Evolutionary conservation across 768 basidiomycete species (phyloP), one percentile per base, ranked within the genome.

Genomic region (Suillus spraguei): DNA sequence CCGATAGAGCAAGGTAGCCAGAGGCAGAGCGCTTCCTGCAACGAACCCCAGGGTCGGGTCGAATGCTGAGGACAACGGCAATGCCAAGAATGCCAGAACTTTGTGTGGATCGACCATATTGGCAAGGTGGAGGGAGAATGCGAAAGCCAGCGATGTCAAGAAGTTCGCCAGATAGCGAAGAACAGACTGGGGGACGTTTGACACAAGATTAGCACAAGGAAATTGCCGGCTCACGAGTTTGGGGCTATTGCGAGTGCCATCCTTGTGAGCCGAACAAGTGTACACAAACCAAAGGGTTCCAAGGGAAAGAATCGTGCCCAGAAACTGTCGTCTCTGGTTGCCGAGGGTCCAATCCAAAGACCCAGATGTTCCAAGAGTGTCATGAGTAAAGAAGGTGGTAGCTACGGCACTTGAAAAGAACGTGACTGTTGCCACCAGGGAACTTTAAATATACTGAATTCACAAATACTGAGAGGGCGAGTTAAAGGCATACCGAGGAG

Each of bases 11-110:
- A 77, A 9, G n/a, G 79, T 72, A 8, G 79, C 73, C 6, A 82
- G 68, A 3, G 85, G 82, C n/a, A 87, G 66, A 1, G 83, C 85
- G 39, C 85, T 83, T 4, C 76, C 69, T 10, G 87, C 85, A 42
- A 87, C 77, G 67, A 82, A 85, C 24, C 75, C 78, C 49, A 89
- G 78, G 0, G 86, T 85, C 4, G 84, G 81, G 64, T 89, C 85
- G 70, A 87, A 88, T 28, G 81, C 79, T 16, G 66, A 64, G 63
- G 81, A 79, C 53, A 80, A 74, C 8, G 85, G 85, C 28, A 86
- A 77, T 36, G 82, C 67, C 22, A 87, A 77, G 72, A 87, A 88
- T 1, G 79, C 77, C 33, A 85, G 67, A 42, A 88, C 83, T 54
- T 81, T 80, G 17, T 70, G 67, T 13, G 82, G 74, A 63, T 85